phyloP scores from a whole-genome alignment of 2,329 filamentous ascomycete genomes.

The Aspergillus phoenicis region DNA sequence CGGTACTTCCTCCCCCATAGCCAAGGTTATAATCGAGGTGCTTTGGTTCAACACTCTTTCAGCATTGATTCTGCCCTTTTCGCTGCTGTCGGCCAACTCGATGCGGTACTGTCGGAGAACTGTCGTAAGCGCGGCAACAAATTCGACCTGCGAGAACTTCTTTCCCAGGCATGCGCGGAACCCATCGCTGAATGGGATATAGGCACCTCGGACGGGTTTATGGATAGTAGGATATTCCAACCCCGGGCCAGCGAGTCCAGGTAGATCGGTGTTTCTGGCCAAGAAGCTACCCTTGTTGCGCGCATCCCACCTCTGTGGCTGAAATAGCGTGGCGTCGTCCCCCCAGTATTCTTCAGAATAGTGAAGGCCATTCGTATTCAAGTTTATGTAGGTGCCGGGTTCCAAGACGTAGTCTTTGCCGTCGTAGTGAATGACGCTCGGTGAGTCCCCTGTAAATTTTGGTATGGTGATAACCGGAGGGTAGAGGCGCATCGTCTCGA shows the following conservation, averaged over 20 bases:
- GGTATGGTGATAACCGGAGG: conserved; percentile 34
- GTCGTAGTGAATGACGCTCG: conserved; percentile 17
- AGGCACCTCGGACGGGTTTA: conserved; percentile 25
- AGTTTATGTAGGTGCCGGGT: conserved; percentile 17
- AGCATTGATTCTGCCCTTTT: conserved; percentile 5
- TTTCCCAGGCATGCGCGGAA: conserved; percentile 26
- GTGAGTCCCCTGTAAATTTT: conserved; percentile 30
- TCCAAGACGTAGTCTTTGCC: conserved; percentile 20
- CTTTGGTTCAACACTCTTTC: conserved; percentile 16
- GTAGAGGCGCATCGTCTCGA: conserved; percentile 49
- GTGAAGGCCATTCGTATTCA: conserved; percentile 23
- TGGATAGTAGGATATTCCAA: conserved; percentile 26
- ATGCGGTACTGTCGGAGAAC: conserved; percentile 22
- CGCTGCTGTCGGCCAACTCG: conserved; percentile 13
- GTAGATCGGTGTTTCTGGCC: conserved; percentile 18
- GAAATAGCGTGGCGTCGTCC: conserved; percentile 14
- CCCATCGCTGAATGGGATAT: conserved; percentile 29
- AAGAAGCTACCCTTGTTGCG: conserved; percentile 25
- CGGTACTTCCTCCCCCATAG: conserved; percentile 21
- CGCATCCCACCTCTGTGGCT: conserved; percentile 26
- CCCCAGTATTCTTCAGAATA: conserved; percentile 29
- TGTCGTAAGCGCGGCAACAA: conserved; percentile 21
- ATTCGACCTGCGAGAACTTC: conserved; percentile 31
- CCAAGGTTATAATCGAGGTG: conserved; percentile 19
- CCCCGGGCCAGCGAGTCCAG: conserved; percentile 19